phyloP scores from a whole-genome alignment of 305 asterid genomes.

The Galium porrigens region DNA sequence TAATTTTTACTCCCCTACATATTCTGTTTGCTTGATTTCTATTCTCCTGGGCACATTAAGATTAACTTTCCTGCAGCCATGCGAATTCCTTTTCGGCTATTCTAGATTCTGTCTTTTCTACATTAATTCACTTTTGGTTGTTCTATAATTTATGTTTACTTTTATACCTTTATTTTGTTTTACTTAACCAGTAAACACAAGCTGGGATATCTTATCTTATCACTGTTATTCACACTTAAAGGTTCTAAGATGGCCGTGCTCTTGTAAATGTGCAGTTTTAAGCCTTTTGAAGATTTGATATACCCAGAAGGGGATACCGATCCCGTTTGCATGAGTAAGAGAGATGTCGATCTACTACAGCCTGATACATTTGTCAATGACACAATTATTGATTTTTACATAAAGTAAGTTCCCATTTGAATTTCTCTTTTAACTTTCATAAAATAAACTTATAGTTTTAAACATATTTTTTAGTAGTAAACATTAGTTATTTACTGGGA shows the following conservation, averaged over 20 bases:
- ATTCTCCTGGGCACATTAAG: neutral
- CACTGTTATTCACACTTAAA: neutral
- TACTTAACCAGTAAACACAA: neutral
- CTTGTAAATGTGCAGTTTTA: constrained; percentile 38
- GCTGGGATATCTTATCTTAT: neutral
- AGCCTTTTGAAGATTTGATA: constrained; percentile 65
- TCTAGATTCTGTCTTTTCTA: neutral
- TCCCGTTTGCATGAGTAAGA: constrained; percentile 73
- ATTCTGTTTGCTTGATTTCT: neutral
- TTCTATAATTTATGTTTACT: neutral
- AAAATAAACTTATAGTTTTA: neutral
- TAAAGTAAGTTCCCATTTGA: constrained; percentile 45
- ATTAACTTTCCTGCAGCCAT: neutral
- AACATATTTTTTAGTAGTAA: neutral
- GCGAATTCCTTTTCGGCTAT: neutral
- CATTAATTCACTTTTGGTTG: neutral
- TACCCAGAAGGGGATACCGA: constrained; percentile 89
- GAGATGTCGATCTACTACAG: constrained; percentile 70
- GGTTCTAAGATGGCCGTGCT: neutral
- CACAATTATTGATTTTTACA: constrained; percentile 82
- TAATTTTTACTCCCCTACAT: neutral
- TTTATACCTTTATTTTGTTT: neutral
- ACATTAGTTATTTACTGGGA: neutral
- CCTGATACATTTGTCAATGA: constrained; percentile 90
- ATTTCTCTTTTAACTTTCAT: constrained; percentile 1